Conservation (phyloP, 2,329 filamentous ascomycete genomes). For the Trichoderma sp. region DNA sequence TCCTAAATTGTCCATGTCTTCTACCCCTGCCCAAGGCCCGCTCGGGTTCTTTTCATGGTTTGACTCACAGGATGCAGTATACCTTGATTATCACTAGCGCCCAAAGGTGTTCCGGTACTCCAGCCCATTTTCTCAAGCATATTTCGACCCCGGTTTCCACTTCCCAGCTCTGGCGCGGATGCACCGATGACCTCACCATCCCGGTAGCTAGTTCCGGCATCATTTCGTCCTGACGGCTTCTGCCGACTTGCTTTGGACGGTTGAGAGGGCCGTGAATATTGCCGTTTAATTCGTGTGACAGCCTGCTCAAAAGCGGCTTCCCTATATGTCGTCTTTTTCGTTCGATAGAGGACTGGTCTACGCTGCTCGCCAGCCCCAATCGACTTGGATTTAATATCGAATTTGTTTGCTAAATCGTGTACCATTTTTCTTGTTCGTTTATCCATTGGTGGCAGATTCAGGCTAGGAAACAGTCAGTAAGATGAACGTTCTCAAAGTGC, state of each 20-base stretch:
- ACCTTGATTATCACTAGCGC: conserved; percentile 80
- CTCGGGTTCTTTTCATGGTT: conserved; percentile 82
- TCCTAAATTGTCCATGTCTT: conserved; percentile 34
- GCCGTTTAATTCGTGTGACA: conserved; percentile 49
- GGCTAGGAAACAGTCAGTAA: conserved; percentile 45
- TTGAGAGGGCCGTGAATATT: conserved; percentile 51
- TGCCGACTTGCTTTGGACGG: conserved; percentile 45
- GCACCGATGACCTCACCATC: conserved; percentile 90
- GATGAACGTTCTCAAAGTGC: not conserved
- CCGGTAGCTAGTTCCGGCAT: conserved; percentile 53
- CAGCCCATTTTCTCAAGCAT: conserved; percentile 99
- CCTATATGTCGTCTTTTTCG: conserved; percentile 64
- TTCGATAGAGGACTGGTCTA: conserved; percentile 77
- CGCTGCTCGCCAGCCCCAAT: conserved; percentile 71
- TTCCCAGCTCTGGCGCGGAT: conserved; percentile 78
- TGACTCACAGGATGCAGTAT: conserved; percentile 84
- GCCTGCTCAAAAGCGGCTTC: conserved; percentile 55
- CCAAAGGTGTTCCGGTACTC: conserved; percentile 82
- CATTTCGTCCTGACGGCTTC: conserved; percentile 30
- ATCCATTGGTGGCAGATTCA: conserved; percentile 81
- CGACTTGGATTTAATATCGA: conserved; percentile 84
- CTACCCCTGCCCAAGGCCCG: conserved; percentile 61
- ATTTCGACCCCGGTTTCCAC: conserved; percentile 77
- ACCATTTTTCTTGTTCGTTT: conserved; percentile 74
- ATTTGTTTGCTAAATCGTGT: conserved; percentile 73